A percentile compares a stretch with the other conserved stretches of the same genome.
These are phyloP conservation scores for Cucumis melo DNA, from an alignment of 306 rosid species.

Conservation along the genomic window DNA sequence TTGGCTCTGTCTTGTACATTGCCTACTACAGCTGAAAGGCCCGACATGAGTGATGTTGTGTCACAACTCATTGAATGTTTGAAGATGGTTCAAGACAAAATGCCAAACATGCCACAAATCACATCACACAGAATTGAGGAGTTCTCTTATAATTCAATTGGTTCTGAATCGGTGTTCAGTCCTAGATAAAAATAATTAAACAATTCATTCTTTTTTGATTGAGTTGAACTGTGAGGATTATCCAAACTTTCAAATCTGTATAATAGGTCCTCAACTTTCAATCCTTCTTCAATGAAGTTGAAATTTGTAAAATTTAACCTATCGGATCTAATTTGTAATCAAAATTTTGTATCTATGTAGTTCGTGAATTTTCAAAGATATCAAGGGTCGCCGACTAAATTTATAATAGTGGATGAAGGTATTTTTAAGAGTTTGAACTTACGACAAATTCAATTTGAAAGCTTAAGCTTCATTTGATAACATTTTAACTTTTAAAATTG, in stretches of 20 bases:
- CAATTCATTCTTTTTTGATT: neutral
- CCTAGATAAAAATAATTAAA: neutral
- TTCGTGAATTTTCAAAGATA: too few relatives aligned
- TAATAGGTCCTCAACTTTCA: neutral
- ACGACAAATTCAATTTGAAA: neutral
- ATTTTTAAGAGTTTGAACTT: neutral
- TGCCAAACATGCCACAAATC: neutral
- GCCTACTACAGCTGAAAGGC: constrained; percentile 5
- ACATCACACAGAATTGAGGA: neutral
- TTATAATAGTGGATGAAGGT: neutral
- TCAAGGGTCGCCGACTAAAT: too few relatives aligned
- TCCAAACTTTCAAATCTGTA: neutral
- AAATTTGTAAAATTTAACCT: too few relatives aligned
- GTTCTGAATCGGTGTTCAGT: constrained; percentile 1
- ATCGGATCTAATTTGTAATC: too few relatives aligned
- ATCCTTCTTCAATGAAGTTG: too few relatives aligned
- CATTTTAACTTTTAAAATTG: too few relatives aligned
- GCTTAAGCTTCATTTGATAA: too few relatives aligned
- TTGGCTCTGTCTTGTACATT: constrained; percentile 14
- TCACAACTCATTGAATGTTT: constrained; percentile 9
- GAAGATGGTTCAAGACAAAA: constrained; percentile 7
- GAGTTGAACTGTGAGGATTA: too few relatives aligned
- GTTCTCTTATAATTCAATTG: constrained; percentile 1
- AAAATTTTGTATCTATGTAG: too few relatives aligned
- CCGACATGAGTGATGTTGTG: constrained; percentile 9